Evolutionary conservation across 176 grass and related monocot species (phyloP), one percentile per base, ranked within the genome.

Genomic region (Panicum miliaceum): DNA sequence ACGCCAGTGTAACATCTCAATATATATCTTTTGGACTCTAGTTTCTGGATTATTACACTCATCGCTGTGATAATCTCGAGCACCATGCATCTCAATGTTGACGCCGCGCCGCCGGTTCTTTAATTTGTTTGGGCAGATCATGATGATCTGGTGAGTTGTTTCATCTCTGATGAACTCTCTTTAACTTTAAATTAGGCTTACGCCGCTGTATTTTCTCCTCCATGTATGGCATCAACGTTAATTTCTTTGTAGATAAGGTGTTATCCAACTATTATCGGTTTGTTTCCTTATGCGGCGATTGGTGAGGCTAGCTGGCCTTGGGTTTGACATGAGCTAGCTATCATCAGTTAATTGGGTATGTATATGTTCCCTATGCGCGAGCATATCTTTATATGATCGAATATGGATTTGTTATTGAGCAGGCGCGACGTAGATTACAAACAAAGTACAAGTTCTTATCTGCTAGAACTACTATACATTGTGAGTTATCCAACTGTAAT

Each of bases 241-340:
- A 2, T 41, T 76, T 76, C 29, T 32, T 32, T 32, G 29, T n/a
- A 7, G 11, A 58, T 11, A 10, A 37, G 16, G 12, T 46, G 37
- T 26, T 68, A 40, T 40, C 52, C 54, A 82, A 32, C 37, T 57
- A 5, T 59, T 22, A 32, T 32, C 15, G 27, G 2, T 22, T 82
- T 71, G 66, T 60, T 72, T 35, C 46, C 25, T 60, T 45, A 46
- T 71, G 66, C 66, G 66, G 52, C 53, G 52, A 43, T 59, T 46
- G 51, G 50, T 56, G 12, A n/a, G 53, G 11, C 34, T n/a, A 23
- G 36, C 75, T n/a, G 38, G 36, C 75, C 23, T 77, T 61, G 56
- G 7, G 22, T 23, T 59, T 40, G 54, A 10, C 74, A 77, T 41
- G 12, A 42, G 12, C 73, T 12, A n/a, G 36, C 20, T 58, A 59